Evolutionary conservation across 106 monocot genomes (phyloP), one percentile per base, ranked within the genome.

Genomic region (Xerophyta viscosa): DNA sequence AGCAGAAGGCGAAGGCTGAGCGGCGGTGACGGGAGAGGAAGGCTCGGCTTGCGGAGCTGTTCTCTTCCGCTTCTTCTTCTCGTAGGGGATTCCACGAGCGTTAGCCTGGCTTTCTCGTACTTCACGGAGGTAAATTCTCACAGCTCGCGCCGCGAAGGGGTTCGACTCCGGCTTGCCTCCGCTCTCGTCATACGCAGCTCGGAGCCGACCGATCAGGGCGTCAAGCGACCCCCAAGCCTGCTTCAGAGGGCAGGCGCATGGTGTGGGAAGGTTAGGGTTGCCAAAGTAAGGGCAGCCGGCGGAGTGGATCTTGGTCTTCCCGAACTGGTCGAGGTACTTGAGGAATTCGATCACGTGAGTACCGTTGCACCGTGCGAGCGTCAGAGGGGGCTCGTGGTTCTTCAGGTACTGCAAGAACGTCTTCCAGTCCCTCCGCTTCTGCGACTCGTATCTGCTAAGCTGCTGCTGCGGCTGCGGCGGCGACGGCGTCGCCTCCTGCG

Each of bases 371-470:
- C 63, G 56, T 2, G 68, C 58, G 0, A 72, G 59, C 27, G 63
- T 73, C 27, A 79, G 67, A 31, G 78, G 78, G 6, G 72, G 78
- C 49, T 55, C 58, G 64, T 80, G 74, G 57, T 80, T 75, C 8
- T 54, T 65, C 19, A 80, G 80, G 66, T 80, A 80, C 57, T 71
- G 80, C n/a, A 75, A 50, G 58, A 80, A 80, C 20, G 80, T 75
- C 66, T 74, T 71, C 80, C 80, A 80, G 75, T 80, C 80, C 8
- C 80, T 65, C 13, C 80, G 66, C 56, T 80, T 80, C 56, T 80
- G 80, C 15, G 80, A 70, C 62, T 80, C 80, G 70, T 80, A 80
- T 21, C 72, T 57, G 64, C 76, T 70, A 19, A 54, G 67, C 30
- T 61, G 52, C 14, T 27, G 52, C 0, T 12, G 52, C 4, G 3